Base-by-base conservation (phyloP, 164 flowering plant genomes). In the Macadamia tetraphylla region DNA sequence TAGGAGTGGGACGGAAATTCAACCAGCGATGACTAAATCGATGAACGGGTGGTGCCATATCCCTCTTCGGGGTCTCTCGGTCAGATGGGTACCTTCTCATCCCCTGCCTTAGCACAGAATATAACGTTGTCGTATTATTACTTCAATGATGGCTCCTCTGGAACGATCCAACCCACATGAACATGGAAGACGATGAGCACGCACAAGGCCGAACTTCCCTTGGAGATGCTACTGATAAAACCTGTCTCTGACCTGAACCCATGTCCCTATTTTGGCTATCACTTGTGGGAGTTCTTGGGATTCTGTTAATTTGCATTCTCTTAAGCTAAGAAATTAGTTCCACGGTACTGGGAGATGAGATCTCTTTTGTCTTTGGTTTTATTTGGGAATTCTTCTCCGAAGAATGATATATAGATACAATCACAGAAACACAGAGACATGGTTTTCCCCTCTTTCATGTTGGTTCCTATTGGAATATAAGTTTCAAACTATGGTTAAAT, bases 1-100 rank as follows among this genome's bases (percentile, higher is more conserved):
- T 88, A 0, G 89, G 91, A 0, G 78, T 79, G 2, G 94, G 89
- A 70, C 76, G 74, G 80, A 88, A 88, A 65, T 81, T 79, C 79
- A 65, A 73, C 81, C 90, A 76, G 60, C 93, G 76, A 32, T 44
- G 71, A 23, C 63, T 72, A 4, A 70, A 62, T 56, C 78, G 58
- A 0, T 78, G 84, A 13, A 29, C 66, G 0, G 89, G 83, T 35
- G 87, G 87, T 18, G 82, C 23, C 79, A 88, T 60, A 0, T 89
- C 93, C 60, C 93, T 82, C 75, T 74, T 73, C 65, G 85, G 14
- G 0, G 86, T 70, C 77, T 79, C 90, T 55, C 77, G 82, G 60
- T 72, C 74, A 0, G 77, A 84, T 1, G 56, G 63, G 7, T 46
- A 66, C 67, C 72, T 70, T 66, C 77, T 76, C 1, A 35, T 35